Evolutionary conservation across 768 basidiomycete genomes (phyloP), one percentile per base, ranked within the genome.

Genomic region (Auriscalpium orientale): DNA sequence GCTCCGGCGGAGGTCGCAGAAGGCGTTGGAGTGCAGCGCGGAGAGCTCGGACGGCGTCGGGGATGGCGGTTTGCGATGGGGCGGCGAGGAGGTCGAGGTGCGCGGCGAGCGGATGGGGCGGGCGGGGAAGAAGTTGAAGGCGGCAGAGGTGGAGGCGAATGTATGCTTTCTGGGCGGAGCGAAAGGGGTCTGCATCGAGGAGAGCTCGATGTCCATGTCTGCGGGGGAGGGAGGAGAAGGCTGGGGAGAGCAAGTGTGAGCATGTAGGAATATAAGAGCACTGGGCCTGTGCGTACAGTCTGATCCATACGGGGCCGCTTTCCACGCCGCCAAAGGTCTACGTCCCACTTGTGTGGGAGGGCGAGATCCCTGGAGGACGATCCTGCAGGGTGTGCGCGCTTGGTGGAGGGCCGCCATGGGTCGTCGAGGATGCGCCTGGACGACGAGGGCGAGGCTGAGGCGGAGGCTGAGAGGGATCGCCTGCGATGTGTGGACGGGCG

Each of bases 1-100:
- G 58, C 79, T 85, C 63, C 76, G 74, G 46, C 76, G 81, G 40
- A 89, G 77, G 60, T 87, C 84, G 68, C 77, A 76, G 57, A 87
- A 86, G 6, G 87, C 87, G 55, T 74, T 74, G 0, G 84, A 81
- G 55, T 81, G 80, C 49, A 87, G 70, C 44, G 72, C 76, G 36
- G 67, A 67, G 5, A 81, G 68, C 49, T 75, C 73, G 21, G 64
- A 58, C 33, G 51, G 54, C 16, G 37, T n/a, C 22, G 52, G 43
- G n/a, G 57, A 51, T 11, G 56, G 33, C 37, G 40, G 53, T 10
- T 49, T 40, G 37, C 37, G 46, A 20, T 38, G 45, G 20, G 55
- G 37, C n/a, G 53, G 43, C 12, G 58, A 46, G 53, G 40, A 34
- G 3, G 52, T 46, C 20, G 60, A 34, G 54, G 56, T 50, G 37